Evolutionary conservation across 139 green algal genomes (phyloP), one percentile per base, ranked within the genome.

Genomic region (Asterochloris erici): DNA sequence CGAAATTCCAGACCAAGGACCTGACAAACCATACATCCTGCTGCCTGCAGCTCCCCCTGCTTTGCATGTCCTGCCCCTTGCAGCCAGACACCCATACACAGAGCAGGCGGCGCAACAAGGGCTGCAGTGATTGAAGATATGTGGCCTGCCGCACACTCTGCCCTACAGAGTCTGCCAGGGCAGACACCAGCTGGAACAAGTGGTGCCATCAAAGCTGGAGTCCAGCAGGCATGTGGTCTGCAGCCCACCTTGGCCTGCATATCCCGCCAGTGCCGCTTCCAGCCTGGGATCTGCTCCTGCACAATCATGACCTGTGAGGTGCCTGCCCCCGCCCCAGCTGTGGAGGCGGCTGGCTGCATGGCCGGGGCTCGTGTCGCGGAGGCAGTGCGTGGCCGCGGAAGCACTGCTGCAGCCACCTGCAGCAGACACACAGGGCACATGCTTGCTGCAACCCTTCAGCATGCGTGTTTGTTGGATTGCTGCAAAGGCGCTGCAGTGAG

Each of bases 191-290:
- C 38, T 54, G 2, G 6, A 6, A 54, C 38, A 54, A 6, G 38
- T 54, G 38, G 47, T 71, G 61, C 24, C 0, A 23, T 4, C 19
- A 71, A 23, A 71, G 17, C 1, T 71, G 66, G 19, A 71, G 21
- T 26, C 66, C 21, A 21, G 21, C 66, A 71, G 66, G 66, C 66
- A 71, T 4, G 19, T 23, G 10, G 66, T 9, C 21, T 71, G 66
- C 17, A 26, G 66, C 78, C 16, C 21, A 89, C 82, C 77, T 88
- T 89, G 63, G 77, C 54, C 38, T 75, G 71, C 84, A 89, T 86
- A 11, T 90, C 88, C 19, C 73, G 68, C 68, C 77, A 88, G 62
- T 89, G 82, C 79, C 74, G 75, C 86, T 89, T 79, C 84, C 82
- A 91, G 15, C n/a, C 77, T 17, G 71, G 77, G 64, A 73, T 85